Base-by-base conservation (phyloP, 768 basidiomycete genomes). In the Suillus luteus region DNA sequence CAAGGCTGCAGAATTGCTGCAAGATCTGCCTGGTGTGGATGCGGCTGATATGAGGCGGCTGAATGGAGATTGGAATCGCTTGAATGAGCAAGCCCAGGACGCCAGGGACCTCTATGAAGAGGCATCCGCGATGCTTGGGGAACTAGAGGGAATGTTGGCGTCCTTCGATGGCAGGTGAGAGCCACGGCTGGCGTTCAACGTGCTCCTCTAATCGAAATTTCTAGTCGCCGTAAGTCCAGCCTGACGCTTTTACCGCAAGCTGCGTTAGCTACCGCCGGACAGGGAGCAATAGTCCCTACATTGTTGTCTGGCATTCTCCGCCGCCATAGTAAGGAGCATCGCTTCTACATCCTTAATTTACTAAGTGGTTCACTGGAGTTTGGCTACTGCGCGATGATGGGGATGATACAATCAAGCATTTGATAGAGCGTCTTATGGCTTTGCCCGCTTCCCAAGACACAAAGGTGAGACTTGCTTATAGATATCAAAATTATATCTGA, bases 311-410 rank as follows among this genome's bases (percentile, higher is more conserved):
- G 82, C 2, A 79, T 93, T 46, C 76, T 93, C 57, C 82, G 86
- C 41, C 87, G 87, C 70, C 87, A 87, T 65, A 86, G 92, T 93
- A 66, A 71, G 89, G 76, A 15, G 9, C 7, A 7, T 48, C 46
- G 17, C 15, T 43, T 60, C 37, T 15, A 37, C 68, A 37, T 14
- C 12, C 12, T 46, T 24, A 27, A 19, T 5, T 35, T 67, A 24
- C 40, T 72, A 60, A 65, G 55, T 35, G 12, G 14, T 15, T 15
- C 2, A 54, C 2, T 33, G 22, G 60, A 91, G 91, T 92, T 46
- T 91, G 89, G 86, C 73, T 89, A 12, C 72, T 87, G 15, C 85
- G 89, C 19, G 80, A 89, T 66, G 83, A 86, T 19, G 76, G 79
- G 33, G 81, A 80, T 40, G 82, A 82, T 27, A 80, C 81, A 17